phyloP scores from a whole-genome alignment of 2,329 filamentous ascomycete species.

The Clarireedia monteithiana region DNA sequence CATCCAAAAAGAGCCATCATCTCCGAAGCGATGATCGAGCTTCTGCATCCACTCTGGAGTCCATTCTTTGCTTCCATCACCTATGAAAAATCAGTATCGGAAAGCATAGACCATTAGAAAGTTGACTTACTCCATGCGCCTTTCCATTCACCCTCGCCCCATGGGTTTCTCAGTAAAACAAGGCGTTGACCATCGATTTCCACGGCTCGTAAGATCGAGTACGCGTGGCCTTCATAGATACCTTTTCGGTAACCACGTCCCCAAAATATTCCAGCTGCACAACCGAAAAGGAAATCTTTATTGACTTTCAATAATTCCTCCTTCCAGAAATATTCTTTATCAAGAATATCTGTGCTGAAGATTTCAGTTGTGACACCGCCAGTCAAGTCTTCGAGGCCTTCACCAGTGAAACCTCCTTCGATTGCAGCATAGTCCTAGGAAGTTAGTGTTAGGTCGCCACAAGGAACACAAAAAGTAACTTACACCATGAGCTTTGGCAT shows the following conservation, averaged over 20 bases:
- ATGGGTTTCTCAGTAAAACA: constrained; percentile 44
- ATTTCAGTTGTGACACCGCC: constrained; percentile 64
- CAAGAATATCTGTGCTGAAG: constrained; percentile 61
- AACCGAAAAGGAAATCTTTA: constrained; percentile 65
- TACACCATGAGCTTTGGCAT: constrained; percentile 71
- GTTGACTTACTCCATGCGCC: constrained; percentile 39
- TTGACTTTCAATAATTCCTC: constrained; percentile 75
- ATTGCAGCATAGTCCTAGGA: not conserved
- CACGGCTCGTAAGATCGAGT: constrained; percentile 47
- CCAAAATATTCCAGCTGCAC: constrained; percentile 34
- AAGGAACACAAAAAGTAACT: constrained; percentile 40
- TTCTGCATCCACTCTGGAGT: constrained; percentile 47
- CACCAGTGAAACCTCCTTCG: constrained; percentile 19
- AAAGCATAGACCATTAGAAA: not conserved
- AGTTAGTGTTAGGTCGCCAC: not conserved
- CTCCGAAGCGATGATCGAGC: constrained; percentile 49
- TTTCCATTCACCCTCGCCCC: constrained; percentile 53
- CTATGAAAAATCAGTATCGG: not conserved
- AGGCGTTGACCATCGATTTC: constrained; percentile 42
- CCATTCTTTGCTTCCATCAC: constrained; percentile 42
- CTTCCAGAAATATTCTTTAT: constrained; percentile 75
- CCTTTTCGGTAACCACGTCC: constrained; percentile 40
- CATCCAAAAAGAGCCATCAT: constrained; percentile 55
- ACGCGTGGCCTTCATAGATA: constrained; percentile 48
- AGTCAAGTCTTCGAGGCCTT: constrained; percentile 50